Percentiles rank a stretch among this genome's conserved stretches.
These are phyloP conservation scores for Fonsecaea pugnacius DNA, from an alignment of 2,329 filamentous ascomycete genomes.

Conservation along the genomic window DNA sequence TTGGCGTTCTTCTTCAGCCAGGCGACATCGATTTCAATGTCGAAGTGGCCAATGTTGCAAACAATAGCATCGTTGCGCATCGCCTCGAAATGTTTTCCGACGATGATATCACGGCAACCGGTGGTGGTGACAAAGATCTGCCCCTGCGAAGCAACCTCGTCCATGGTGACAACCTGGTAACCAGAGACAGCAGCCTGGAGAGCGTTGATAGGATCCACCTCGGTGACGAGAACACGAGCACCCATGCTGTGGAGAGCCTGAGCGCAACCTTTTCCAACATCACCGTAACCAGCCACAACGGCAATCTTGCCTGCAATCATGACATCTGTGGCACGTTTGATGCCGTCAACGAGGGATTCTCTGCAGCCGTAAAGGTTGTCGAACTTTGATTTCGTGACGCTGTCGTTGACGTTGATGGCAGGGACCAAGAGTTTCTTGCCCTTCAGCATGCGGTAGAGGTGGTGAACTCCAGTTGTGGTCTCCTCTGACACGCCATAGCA, in stretches of 20 bases:
- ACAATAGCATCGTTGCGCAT: conserved; percentile 99
- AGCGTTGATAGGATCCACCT: conserved; percentile 99
- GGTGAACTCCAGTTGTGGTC: conserved; percentile 99
- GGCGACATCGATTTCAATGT: conserved; percentile 99
- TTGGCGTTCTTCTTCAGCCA: conserved; percentile 98
- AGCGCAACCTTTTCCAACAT: conserved; percentile 98
- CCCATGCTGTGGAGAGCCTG: conserved; percentile 96
- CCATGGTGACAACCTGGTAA: conserved; percentile 97
- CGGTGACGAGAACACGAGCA: conserved; percentile 92
- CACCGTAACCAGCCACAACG: conserved; percentile 96
- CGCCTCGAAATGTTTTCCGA: conserved; percentile 85
- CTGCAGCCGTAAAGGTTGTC: conserved; percentile 99
- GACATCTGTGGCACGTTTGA: conserved; percentile 99
- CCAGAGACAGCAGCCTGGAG: conserved; percentile 98
- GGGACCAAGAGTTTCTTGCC: conserved; percentile 85
- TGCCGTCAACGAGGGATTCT: conserved; percentile 97
- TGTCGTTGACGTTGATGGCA: conserved; percentile 99
- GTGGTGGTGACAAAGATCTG: conserved; percentile 99
- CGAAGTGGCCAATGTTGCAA: conserved; percentile 99
- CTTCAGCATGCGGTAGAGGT: conserved; percentile 98
- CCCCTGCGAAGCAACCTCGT: conserved; percentile 83
- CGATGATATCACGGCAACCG: conserved; percentile 96
- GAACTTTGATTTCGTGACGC: conserved; percentile 99
- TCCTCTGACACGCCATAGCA: conserved; percentile 99
- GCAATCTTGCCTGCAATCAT: conserved; percentile 99